Evolutionary conservation across 768 basidiomycete genomes (phyloP).

Genomic region (Sutorius australiensis): DNA sequence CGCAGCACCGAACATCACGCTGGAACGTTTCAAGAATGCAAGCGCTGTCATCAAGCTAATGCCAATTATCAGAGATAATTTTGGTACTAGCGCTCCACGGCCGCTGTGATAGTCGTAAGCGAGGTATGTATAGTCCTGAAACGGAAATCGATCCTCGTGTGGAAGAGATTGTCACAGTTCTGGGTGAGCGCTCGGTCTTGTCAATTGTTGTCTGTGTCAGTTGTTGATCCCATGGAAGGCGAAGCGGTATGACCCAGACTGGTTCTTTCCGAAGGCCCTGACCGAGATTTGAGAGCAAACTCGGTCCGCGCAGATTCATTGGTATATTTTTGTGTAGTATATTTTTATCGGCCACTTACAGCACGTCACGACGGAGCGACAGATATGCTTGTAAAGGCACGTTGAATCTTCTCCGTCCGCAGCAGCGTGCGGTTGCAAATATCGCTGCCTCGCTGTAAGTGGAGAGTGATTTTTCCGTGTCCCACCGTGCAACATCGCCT

Average conservation of each 20-base stretch:
- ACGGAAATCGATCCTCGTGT: neutral
- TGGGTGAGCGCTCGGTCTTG: neutral
- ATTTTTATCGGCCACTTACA: neutral
- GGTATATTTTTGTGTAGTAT: neutral
- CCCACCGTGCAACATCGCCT: neutral
- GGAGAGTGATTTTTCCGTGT: neutral
- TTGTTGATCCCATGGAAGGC: neutral
- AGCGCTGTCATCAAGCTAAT: neutral
- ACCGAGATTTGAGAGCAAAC: neutral
- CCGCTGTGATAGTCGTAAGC: neutral
- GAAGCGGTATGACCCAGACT: neutral
- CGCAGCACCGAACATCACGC: neutral
- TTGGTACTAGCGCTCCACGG: neutral
- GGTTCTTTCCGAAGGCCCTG: neutral
- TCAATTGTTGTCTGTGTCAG: neutral
- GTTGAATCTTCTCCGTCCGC: constrained; percentile 1
- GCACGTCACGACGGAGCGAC: neutral
- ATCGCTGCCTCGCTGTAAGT: neutral
- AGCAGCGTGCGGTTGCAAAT: neutral
- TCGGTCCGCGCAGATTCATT: neutral
- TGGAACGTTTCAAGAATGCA: neutral
- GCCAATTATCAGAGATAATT: neutral
- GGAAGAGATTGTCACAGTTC: neutral
- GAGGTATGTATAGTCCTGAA: neutral
- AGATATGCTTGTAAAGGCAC: neutral